phyloP scores from a whole-genome alignment of 257 asterid species.

The Solanum piurae region DNA sequence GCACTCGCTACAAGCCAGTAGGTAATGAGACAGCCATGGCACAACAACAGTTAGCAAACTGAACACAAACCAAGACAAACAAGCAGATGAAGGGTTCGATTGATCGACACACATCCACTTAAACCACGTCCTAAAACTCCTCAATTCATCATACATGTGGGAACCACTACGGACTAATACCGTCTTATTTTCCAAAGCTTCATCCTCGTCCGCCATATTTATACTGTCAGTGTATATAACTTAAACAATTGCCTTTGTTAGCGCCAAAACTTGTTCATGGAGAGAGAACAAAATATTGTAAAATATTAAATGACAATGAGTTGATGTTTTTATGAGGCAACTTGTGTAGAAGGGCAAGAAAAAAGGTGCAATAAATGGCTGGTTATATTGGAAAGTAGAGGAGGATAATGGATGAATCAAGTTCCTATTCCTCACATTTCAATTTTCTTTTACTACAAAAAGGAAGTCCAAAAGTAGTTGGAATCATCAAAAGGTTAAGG shows the following conservation, averaged over 20 bases:
- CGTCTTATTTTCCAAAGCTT: background rate
- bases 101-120: slow-evolving; percentile 92
- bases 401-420: background rate
- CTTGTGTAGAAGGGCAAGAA: background rate
- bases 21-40: slow-evolving; percentile 68
- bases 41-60: slow-evolving; percentile 39
- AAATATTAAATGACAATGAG: background rate
- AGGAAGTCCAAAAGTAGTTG: background rate
- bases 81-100: slow-evolving; percentile 41
- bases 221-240: background rate
- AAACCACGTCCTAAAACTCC: slow-evolving; percentile 68
- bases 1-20: slow-evolving; percentile 56
- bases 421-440: background rate
- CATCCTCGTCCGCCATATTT: background rate
- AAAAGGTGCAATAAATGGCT: background rate
- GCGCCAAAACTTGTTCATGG: background rate
- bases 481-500: background rate
- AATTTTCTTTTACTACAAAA: background rate
- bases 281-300: background rate
- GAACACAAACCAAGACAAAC: slow-evolving; percentile 71
- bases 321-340: background rate
- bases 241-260: background rate
- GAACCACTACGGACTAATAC: slow-evolving; percentile 30
- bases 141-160: slow-evolving; percentile 65
- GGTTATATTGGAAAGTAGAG: background rate